A percentile compares a stretch with the other conserved stretches of the same genome.
Evolutionary conservation across 371 early-diverging fungal species (phyloP).

Genomic region (Antonospora locustae): DNA sequence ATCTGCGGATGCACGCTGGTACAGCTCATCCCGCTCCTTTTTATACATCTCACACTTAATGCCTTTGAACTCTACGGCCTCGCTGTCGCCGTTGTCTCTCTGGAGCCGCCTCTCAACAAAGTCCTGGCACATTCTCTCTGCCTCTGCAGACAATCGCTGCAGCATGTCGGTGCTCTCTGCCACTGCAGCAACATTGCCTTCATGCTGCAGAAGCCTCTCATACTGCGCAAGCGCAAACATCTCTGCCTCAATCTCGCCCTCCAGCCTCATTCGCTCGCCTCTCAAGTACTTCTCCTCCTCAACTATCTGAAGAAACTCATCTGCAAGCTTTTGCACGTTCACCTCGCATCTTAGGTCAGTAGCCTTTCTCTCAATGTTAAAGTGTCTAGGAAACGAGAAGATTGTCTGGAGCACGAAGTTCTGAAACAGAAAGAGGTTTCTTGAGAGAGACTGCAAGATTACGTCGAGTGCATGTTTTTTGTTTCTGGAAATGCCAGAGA

Average conservation of each 20-base stretch:
- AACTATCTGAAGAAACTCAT: background rate
- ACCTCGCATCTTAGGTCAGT: constrained; percentile 16
- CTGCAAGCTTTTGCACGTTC: constrained; percentile 18
- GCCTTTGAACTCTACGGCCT: constrained; percentile 31
- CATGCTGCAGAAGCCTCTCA: constrained; percentile 1
- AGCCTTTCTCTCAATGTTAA: constrained; percentile 44
- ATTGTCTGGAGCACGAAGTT: constrained; percentile 50
- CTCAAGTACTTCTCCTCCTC: constrained; percentile 1
- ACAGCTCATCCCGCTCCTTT: constrained; percentile 21
- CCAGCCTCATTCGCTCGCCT: background rate
- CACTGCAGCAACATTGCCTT: background rate
- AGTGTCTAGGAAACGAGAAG: constrained; percentile 46
- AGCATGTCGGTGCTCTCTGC: background rate
- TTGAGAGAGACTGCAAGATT: constrained; percentile 27
- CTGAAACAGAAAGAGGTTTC: constrained; percentile 50
- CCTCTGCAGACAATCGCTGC: background rate
- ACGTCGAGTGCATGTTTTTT: constrained; percentile 1
- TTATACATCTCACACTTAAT: constrained; percentile 21
- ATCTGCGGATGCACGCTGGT: constrained; percentile 8
- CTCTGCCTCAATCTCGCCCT: background rate
- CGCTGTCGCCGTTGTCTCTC: constrained; percentile 1
- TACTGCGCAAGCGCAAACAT: constrained; percentile 7
- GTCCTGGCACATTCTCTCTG: background rate
- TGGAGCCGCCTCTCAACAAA: background rate
- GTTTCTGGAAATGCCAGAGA: background rate